A percentile compares a stretch with the other conserved stretches of the same genome.
phyloP scores from a whole-genome alignment of 306 rosid species.

The Vigna mungo region DNA sequence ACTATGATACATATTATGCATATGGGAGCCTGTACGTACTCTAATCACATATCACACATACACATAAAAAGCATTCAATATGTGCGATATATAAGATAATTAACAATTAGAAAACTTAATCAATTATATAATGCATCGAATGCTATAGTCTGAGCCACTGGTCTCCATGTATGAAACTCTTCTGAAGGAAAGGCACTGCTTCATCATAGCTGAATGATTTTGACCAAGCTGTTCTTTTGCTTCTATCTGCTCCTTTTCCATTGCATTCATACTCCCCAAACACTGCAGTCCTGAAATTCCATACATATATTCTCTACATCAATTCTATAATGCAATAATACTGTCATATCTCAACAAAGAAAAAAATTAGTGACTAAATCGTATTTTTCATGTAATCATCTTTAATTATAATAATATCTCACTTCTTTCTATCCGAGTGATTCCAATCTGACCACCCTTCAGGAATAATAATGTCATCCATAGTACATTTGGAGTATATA shows the following conservation, averaged over 20 bases:
- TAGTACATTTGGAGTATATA: slow-evolving; percentile 66
- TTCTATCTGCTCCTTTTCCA: slow-evolving; percentile 74
- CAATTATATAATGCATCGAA: neutral
- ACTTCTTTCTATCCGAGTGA: slow-evolving; percentile 74
- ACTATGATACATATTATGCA: slow-evolving; percentile 30
- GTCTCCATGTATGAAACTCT: slow-evolving; percentile 68
- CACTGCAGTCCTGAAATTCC: slow-evolving; percentile 71
- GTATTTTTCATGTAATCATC: too few species aligned
- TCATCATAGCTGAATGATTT: slow-evolving; percentile 61
- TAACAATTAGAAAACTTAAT: slow-evolving; percentile 13
- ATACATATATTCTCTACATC: neutral
- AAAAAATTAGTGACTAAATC: neutral
- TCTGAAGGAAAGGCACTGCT: slow-evolving; percentile 64
- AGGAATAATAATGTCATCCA: slow-evolving; percentile 66
- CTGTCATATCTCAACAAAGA: neutral
- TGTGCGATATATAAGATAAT: slow-evolving; percentile 12
- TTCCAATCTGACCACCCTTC: slow-evolving; percentile 86
- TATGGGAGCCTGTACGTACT: neutral
- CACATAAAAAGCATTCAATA: slow-evolving; percentile 6
- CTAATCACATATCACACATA: neutral
- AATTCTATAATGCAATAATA: neutral
- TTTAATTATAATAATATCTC: neutral
- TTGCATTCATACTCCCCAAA: slow-evolving; percentile 74
- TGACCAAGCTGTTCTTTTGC: slow-evolving; percentile 74
- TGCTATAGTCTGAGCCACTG: slow-evolving; percentile 77